These are phyloP conservation scores for Microbotryum violaceum DNA, from an alignment of 1,284 basidiomycete genomes.

Conservation along the genomic window DNA sequence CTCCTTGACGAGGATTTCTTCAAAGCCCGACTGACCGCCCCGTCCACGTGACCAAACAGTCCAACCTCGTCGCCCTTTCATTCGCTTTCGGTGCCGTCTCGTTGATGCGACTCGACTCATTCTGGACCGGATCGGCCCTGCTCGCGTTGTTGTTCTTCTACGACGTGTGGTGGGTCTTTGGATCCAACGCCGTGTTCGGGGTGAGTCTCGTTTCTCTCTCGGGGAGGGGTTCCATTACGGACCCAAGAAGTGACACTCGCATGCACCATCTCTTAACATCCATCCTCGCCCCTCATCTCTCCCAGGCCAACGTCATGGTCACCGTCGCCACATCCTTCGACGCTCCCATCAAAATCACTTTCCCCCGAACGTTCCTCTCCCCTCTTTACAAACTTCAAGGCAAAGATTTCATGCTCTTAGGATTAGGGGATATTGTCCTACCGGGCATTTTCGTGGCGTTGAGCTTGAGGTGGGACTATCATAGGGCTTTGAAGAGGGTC, in stretches of 20 bases:
- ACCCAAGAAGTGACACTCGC: not conserved
- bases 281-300: not conserved
- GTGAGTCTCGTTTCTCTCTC: not conserved
- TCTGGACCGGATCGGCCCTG: constrained; percentile 77
- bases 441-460: constrained; percentile 76
- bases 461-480: constrained; percentile 76
- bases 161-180: constrained; percentile 56
- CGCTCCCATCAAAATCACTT: constrained; percentile 85
- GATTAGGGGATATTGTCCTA: constrained; percentile 78
- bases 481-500: constrained; percentile 41
- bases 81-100: constrained; percentile 76
- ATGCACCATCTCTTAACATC: not conserved
- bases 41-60: constrained; percentile 42
- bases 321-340: constrained; percentile 86
- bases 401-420: constrained; percentile 70
- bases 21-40: no score
- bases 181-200: constrained; percentile 9
- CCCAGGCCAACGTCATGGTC: constrained; percentile 55
- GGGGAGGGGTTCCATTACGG: no score
- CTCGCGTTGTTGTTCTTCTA: constrained; percentile 76
- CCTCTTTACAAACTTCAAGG: no score
- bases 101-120: constrained; percentile 79
- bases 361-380: constrained; percentile 51
- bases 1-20: no score
- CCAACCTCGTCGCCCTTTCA: constrained; percentile 73